These are phyloP conservation scores for Aegilops tauschii DNA, from an alignment of 176 grass and related monocot species.

Conservation along the genomic window DNA sequence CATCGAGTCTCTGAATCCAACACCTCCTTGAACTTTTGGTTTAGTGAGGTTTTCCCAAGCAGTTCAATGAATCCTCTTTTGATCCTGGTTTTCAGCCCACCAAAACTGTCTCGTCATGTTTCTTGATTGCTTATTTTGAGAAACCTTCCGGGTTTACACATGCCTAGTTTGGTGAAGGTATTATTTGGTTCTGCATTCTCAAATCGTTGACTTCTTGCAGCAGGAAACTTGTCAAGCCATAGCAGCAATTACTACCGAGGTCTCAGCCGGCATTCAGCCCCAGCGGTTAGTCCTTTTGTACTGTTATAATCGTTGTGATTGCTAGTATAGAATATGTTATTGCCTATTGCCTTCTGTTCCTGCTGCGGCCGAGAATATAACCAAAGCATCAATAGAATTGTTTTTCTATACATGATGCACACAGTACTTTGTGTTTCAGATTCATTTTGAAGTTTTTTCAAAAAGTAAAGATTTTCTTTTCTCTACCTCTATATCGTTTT, in stretches of 20 bases:
- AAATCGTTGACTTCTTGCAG: neutral
- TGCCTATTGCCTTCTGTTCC: neutral
- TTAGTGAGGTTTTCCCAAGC: too few relatives aligned
- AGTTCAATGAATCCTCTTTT: too few relatives aligned
- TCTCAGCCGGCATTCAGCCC: neutral
- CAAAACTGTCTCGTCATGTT: neutral
- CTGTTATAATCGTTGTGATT: neutral
- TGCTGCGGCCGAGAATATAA: neutral
- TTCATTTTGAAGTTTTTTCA: neutral
- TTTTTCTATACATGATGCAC: neutral
- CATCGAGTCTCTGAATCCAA: too few relatives aligned
- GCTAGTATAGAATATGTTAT: neutral
- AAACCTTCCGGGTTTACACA: neutral
- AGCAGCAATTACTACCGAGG: conserved; percentile 5
- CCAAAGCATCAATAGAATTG: neutral
- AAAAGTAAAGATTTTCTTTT: neutral
- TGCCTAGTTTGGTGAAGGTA: neutral
- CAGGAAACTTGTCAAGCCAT: conserved; percentile 20
- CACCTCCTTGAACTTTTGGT: too few relatives aligned
- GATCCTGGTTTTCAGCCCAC: too few relatives aligned
- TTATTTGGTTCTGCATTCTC: neutral
- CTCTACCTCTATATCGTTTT: neutral
- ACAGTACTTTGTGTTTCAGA: neutral
- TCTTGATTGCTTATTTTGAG: neutral
- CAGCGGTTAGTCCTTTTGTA: conserved; percentile 22